These are phyloP conservation scores for Didymella keratinophila DNA, from an alignment of 2,329 filamentous ascomycete species.

Conservation along the genomic window DNA sequence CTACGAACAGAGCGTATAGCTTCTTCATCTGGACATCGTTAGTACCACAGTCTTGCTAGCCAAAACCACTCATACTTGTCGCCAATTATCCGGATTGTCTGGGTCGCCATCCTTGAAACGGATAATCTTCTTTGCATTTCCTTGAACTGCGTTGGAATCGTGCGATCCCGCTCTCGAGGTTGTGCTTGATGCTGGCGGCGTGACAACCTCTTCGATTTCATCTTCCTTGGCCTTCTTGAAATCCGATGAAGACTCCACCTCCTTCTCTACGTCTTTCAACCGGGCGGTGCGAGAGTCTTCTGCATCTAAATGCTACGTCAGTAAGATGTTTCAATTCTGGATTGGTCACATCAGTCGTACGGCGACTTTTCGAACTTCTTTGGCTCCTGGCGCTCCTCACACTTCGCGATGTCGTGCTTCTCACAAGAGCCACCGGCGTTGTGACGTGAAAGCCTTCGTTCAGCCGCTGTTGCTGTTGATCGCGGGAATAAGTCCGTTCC, in stretches of 20 bases:
- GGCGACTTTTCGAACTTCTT: conserved; percentile 23
- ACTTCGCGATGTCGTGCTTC: conserved; percentile 37
- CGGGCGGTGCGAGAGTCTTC: conserved; percentile 28
- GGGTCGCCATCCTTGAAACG: conserved; percentile 52
- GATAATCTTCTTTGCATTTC: conserved; percentile 40
- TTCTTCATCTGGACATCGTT: conserved; percentile 61
- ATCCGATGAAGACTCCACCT: conserved; percentile 34
- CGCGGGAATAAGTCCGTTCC: conserved; percentile 47
- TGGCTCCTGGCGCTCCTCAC: conserved; percentile 20
- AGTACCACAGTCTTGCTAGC: neutral
- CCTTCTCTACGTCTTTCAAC: conserved; percentile 31
- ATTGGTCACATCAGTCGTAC: conserved; percentile 11
- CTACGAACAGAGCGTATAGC: conserved; percentile 60
- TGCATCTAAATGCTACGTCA: conserved; percentile 23
- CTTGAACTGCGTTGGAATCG: conserved; percentile 7
- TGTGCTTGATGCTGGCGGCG: conserved; percentile 19
- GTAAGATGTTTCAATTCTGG: neutral
- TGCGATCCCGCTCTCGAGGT: conserved; percentile 22
- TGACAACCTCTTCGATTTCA: conserved; percentile 33
- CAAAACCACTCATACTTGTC: conserved; percentile 27
- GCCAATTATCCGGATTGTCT: conserved; percentile 55
- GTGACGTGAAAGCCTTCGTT: conserved; percentile 34
- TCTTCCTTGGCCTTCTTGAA: conserved; percentile 36
- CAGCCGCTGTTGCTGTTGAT: conserved; percentile 44
- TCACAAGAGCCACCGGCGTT: conserved; percentile 40